Evolutionary conservation across 768 basidiomycete genomes (phyloP).

Genomic region (Cystobasidium onofrii): DNA sequence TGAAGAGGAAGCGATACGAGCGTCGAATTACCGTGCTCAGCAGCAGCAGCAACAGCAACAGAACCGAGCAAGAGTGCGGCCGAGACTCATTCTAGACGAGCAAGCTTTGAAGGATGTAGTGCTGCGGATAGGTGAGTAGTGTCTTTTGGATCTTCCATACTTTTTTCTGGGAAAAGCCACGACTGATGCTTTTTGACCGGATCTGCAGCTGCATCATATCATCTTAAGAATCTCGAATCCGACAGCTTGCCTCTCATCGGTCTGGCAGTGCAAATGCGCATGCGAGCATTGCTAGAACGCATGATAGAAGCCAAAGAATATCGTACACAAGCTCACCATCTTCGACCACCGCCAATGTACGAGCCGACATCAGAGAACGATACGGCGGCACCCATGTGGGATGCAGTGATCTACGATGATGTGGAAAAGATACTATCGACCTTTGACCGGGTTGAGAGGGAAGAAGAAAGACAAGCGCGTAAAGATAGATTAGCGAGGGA

Average conservation of each 20-base stretch:
- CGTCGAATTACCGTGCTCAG: not conserved
- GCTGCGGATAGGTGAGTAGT: constrained; percentile 24
- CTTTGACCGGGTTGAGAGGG: constrained; percentile 28
- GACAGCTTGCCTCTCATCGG: constrained; percentile 32
- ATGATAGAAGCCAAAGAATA: constrained; percentile 32
- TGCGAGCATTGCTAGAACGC: constrained; percentile 28
- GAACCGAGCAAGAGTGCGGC: constrained; percentile 5
- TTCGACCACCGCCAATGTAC: constrained; percentile 31
- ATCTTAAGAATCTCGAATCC: constrained; percentile 30
- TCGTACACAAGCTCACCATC: constrained; percentile 16
- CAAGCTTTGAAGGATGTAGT: constrained; percentile 23
- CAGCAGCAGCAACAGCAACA: constrained; percentile 25
- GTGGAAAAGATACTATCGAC: constrained; percentile 26
- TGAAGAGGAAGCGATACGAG: constrained; percentile 33
- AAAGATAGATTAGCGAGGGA: constrained; percentile 27
- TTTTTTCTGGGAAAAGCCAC: not conserved
- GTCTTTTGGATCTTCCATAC: not conserved
- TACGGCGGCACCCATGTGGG: constrained; percentile 30
- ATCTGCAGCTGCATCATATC: constrained; percentile 17
- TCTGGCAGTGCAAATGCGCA: constrained; percentile 30
- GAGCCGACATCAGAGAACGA: not conserved
- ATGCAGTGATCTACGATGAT: constrained; percentile 28
- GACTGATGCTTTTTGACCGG: not conserved
- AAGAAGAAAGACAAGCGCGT: constrained; percentile 33
- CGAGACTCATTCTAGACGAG: constrained; percentile 24